Base-by-base conservation (phyloP, 108 stramenopile genomes). In the Nitzschia putrida region DNA sequence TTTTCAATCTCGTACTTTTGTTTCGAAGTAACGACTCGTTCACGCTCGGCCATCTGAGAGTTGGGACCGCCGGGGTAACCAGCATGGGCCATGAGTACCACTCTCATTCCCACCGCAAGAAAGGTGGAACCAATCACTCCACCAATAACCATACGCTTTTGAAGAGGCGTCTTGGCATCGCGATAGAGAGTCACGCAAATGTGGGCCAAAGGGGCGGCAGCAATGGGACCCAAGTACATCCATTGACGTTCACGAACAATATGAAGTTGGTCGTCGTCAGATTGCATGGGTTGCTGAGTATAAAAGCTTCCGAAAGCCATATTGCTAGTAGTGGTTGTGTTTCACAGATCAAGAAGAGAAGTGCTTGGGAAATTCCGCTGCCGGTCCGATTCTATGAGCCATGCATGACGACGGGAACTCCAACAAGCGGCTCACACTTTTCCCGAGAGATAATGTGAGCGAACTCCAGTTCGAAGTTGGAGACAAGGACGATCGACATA, bases 161-260 rank as follows among this genome's bases (percentile, higher is more conserved):
- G 77, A 20, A 52, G 68, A 12, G 73, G 77, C 8, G 82, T 79
- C 64, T 83, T 78, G 52, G 82, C 82, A 38, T 70, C 59, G n/a
- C 74, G 67, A 53, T 83, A 83, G 8, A 83, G 64, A 5, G 82
- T 74, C 7, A 83, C 82, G n/a, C 69, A 38, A 39, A 83, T 83
- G 51, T 83, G 82, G 7, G 82, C 82, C 7, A 83, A 23, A 16
- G 82, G 82, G 3, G 82, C 69, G 21, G 82, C 82, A 25, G 45
- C 34, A 25, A 83, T 83, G 11, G 82, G 82, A 22, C 82, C 82
- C 13, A 83, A 40, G 41, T 83, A 83, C 65, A 79, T 78, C 82
- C 82, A 83, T 64, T 83, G 82, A 14, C 74, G 82, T 47, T 76
- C 73, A 24, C 82, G 71, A 21, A 59, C 66, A n/a, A 64, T 40